These are phyloP conservation scores for Fomitopsis serialis DNA, from an alignment of 768 basidiomycete genomes.

Conservation along the genomic window DNA sequence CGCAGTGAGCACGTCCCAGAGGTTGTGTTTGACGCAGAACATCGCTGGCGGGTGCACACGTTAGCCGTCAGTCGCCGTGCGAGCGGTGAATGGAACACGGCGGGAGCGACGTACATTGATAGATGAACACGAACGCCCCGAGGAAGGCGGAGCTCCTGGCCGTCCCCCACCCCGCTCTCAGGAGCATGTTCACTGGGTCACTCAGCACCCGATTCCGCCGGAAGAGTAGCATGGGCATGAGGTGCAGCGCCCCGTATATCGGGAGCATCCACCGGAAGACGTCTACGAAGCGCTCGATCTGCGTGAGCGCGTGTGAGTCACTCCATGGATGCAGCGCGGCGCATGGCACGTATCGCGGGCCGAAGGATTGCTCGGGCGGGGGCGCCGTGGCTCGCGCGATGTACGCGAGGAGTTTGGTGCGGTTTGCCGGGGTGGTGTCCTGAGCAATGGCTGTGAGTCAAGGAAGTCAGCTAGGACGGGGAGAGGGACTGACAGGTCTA, in stretches of 20 bases:
- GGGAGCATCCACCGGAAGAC: slow-evolving; percentile 84
- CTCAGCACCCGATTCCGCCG: slow-evolving; percentile 61
- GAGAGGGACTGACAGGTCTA: slow-evolving; percentile 31
- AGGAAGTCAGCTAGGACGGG: neutral
- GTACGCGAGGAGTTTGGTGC: slow-evolving; percentile 39
- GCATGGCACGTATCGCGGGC: slow-evolving; percentile 54
- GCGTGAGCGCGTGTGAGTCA: slow-evolving; percentile 54
- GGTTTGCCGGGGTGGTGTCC: slow-evolving; percentile 54
- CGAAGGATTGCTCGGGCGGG: slow-evolving; percentile 31
- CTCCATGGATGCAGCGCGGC: slow-evolving; percentile 73
- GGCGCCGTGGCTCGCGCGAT: slow-evolving; percentile 31
- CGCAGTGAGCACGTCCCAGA: slow-evolving; percentile 42
- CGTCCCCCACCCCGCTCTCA: slow-evolving; percentile 65
- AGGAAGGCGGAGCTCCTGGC: slow-evolving; percentile 84
- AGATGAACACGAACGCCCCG: slow-evolving; percentile 75
- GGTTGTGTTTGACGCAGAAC: slow-evolving; percentile 62
- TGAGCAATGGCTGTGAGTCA: slow-evolving; percentile 8
- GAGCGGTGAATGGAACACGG: too few species aligned
- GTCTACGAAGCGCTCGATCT: slow-evolving; percentile 65
- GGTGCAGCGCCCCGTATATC: slow-evolving; percentile 84
- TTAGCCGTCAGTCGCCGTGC: neutral
- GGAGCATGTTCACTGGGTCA: slow-evolving; percentile 62
- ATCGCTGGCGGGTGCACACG: slow-evolving; percentile 32
- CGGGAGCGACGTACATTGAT: slow-evolving; percentile 52
- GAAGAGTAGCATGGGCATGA: slow-evolving; percentile 83